Evolutionary conservation across 305 asterid genomes (phyloP), one percentile per base, ranked within the genome.

Genomic region (Fraxinus xanthoxyloides): DNA sequence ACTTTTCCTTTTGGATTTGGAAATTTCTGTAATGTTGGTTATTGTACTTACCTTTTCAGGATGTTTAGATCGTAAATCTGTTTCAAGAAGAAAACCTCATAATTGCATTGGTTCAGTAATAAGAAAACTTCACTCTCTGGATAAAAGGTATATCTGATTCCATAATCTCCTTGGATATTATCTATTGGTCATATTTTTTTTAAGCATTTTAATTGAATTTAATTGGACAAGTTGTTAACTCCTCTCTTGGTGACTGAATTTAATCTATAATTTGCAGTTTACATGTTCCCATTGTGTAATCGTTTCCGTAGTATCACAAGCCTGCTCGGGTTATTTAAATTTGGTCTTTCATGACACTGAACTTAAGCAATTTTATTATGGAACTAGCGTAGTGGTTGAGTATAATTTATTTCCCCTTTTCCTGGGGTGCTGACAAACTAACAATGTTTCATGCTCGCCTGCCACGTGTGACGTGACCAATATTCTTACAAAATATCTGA

Each of bases 91-190:
- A 86, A 82, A 82, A 85, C 83, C 88, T 34, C 86, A 30, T 78
- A 92, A 89, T 84, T 95, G 99, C 90, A 90, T 91, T 77, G 98
- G 97, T 40, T 85, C 91, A 72, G 84, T 94, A 24, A 85, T 95
- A 73, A 89, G 89, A 82, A 83, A 93, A 84, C 78, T 80, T 82
- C 88, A 85, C 79, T 82, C 86, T 79, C 84, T 88, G 46, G 91
- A 93, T 80, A 84, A 82, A 77, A 93, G 99, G 97, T 93, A 89
- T 23, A 38, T 13, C 19, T 21, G 30, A 34, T 79, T 63, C 75
- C 30, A 21, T 65, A 30, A 17, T 76, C 74, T 79, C 54, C 56
- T 72, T 79, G 36, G 67, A 35, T 54, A 7, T 35, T 26, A 43
- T 74, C 5, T 77, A 23, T 17, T 82, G 2, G 40, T 76, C 76